A percentile compares a stretch with the other conserved stretches of the same genome.
These are phyloP conservation scores for Taphrina communis DNA, from an alignment of 1,139 yeast genomes.

Conservation along the genomic window DNA sequence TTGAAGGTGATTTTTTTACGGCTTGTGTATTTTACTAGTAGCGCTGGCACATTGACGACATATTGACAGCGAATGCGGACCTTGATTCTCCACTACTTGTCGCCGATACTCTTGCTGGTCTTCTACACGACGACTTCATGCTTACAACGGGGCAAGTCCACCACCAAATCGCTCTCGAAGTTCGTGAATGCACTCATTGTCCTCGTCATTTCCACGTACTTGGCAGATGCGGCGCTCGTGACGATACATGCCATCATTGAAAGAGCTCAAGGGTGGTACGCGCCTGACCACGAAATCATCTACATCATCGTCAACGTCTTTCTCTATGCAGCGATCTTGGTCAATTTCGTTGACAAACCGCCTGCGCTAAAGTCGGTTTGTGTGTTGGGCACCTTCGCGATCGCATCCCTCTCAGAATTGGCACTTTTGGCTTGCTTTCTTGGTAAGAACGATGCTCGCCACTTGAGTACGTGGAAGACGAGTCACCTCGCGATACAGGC, in stretches of 20 bases:
- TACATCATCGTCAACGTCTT: constrained; percentile 27
- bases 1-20: too few relatives aligned
- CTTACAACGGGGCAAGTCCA: constrained; percentile 19
- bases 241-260: constrained; percentile 24
- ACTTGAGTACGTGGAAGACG: constrained; percentile 21
- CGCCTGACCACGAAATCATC: constrained; percentile 24
- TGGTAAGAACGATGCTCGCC: constrained; percentile 18
- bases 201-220: constrained; percentile 15
- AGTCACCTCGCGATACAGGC: constrained; percentile 18
- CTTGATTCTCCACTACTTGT: constrained; percentile 17
- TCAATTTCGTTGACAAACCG: constrained; percentile 31
- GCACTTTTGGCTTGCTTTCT: constrained; percentile 26
- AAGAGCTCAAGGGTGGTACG: constrained; percentile 31
- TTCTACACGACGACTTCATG: constrained; percentile 29
- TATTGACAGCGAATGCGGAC: constrained; percentile 13
- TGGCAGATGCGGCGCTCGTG: constrained; percentile 24
- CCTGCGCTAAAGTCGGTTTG: constrained; percentile 19
- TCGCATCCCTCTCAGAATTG: constrained; percentile 20
- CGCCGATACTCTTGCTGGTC: constrained; percentile 17
- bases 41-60: neutral
- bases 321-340: constrained; percentile 34
- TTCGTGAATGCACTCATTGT: constrained; percentile 17
- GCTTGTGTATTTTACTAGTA: too few relatives aligned
- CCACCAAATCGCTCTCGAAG: constrained; percentile 3
- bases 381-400: constrained; percentile 19